Evolutionary conservation across 2,329 filamentous ascomycete species (phyloP).

Genomic region (Remersonia thermophila): DNA sequence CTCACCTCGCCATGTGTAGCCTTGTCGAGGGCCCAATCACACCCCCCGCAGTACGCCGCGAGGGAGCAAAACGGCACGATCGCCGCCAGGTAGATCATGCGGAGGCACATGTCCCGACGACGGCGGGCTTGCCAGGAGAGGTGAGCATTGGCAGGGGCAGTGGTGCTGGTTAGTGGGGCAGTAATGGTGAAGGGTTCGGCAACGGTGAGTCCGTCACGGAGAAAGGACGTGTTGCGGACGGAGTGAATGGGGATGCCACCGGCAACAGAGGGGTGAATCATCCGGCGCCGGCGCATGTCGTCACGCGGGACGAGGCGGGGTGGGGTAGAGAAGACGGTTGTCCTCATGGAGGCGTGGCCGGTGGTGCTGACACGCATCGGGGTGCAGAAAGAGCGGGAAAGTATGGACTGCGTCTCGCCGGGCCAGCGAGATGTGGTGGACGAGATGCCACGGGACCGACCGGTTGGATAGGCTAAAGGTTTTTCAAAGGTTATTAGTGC

Average conservation of each 20-base stretch:
- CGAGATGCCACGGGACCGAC: too few relatives aligned
- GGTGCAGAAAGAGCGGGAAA: not conserved
- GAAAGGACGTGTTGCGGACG: not conserved
- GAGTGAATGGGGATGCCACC: not conserved
- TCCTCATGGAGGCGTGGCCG: not conserved
- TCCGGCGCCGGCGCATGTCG: conserved; percentile 1
- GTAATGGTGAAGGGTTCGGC: too few relatives aligned
- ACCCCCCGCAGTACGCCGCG: conserved; percentile 31
- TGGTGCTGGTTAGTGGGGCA: too few relatives aligned
- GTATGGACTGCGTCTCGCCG: too few relatives aligned
- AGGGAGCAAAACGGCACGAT: conserved; percentile 37
- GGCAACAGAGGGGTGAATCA: not conserved
- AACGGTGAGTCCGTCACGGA: too few relatives aligned
- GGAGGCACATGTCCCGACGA: conserved; percentile 27
- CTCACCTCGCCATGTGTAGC: conserved; percentile 31
- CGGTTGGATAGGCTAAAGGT: too few relatives aligned
- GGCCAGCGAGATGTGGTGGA: too few relatives aligned
- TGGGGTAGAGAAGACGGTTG: conserved; percentile 1
- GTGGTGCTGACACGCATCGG: not conserved
- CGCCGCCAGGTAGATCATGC: conserved; percentile 26
- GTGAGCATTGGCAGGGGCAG: conserved; percentile 12
- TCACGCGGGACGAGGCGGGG: conserved; percentile 8
- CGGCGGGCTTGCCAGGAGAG: conserved; percentile 19
- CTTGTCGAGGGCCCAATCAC: conserved; percentile 36
- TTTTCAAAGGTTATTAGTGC: too few relatives aligned